phyloP scores from a whole-genome alignment of 257 asterid genomes.

The Anisodus tanguticus region DNA sequence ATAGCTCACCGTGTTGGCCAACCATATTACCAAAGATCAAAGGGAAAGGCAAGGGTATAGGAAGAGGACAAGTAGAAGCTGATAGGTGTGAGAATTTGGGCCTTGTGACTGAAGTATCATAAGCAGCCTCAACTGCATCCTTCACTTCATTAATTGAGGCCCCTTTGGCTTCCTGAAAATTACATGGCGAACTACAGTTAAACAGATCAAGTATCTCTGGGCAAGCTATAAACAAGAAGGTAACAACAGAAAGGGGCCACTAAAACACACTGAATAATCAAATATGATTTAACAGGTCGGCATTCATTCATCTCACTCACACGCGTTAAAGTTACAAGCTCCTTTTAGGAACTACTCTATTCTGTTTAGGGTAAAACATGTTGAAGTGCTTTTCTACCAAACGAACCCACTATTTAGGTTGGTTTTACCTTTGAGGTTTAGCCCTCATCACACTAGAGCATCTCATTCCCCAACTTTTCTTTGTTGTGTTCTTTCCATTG shows the following conservation, averaged over 20 bases:
- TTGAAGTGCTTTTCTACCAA: background rate
- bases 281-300: background rate
- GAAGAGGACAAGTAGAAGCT: slow-evolving; percentile 78
- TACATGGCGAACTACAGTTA: background rate
- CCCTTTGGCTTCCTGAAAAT: slow-evolving; percentile 58
- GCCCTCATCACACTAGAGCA: background rate
- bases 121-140: slow-evolving; percentile 66
- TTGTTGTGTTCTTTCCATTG: background rate
- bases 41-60: slow-evolving; percentile 92
- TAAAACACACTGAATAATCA: background rate
- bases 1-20: slow-evolving; percentile 73
- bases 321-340: slow-evolving; percentile 6
- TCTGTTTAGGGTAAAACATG: background rate
- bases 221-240: background rate
- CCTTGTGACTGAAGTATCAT: slow-evolving; percentile 44
- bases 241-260: background rate
- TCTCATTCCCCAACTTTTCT: background rate
- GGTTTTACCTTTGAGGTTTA: slow-evolving; percentile 8
- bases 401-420: background rate
- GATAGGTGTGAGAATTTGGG: slow-evolving; percentile 84
- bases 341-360: background rate
- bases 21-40: slow-evolving; percentile 62
- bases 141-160: slow-evolving; percentile 69
- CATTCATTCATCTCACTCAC: background rate
- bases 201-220: background rate